Evolutionary conservation across 1,284 basidiomycete species (phyloP).

Genomic region (Cutaneotrichosporon arboriforme): DNA sequence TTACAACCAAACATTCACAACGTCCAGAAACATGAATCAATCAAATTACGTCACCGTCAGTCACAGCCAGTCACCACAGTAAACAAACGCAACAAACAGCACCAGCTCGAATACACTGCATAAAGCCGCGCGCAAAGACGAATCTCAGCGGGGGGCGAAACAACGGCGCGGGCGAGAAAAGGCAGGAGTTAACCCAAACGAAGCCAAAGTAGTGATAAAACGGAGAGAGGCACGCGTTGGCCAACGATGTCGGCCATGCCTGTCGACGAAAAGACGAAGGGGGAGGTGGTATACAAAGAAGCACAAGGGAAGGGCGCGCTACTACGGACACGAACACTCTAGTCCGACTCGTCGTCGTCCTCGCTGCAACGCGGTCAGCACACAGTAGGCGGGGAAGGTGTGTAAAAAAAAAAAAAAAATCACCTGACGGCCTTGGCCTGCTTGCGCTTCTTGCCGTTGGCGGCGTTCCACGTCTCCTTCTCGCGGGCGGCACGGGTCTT

Average conservation of each 20-base stretch:
- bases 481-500: slow-evolving; percentile 64
- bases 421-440: slow-evolving; percentile 18
- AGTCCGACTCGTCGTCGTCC: slow-evolving; percentile 7
- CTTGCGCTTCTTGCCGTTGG: slow-evolving; percentile 49
- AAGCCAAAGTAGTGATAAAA: not conserved
- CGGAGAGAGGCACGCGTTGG: not conserved
- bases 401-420: not conserved
- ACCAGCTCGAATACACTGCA: slow-evolving; percentile 8
- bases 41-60: too few species aligned
- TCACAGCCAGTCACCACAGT: too few species aligned
- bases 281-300: not conserved
- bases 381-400: too few species aligned
- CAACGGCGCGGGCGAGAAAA: slow-evolving; percentile 3
- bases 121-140: slow-evolving; percentile 8
- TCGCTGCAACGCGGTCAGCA: slow-evolving; percentile 2
- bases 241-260: too few species aligned
- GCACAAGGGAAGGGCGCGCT: not conserved
- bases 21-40: too few species aligned
- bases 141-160: slow-evolving; percentile 1
- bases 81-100: too few species aligned
- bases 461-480: slow-evolving; percentile 50
- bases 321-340: not conserved
- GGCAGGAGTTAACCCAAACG: not conserved
- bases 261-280: not conserved
- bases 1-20: too few species aligned